Evolutionary conservation across 2,329 filamentous ascomycete genomes (phyloP).

Genomic region (Nothophaeocryptopus gaeumannii): DNA sequence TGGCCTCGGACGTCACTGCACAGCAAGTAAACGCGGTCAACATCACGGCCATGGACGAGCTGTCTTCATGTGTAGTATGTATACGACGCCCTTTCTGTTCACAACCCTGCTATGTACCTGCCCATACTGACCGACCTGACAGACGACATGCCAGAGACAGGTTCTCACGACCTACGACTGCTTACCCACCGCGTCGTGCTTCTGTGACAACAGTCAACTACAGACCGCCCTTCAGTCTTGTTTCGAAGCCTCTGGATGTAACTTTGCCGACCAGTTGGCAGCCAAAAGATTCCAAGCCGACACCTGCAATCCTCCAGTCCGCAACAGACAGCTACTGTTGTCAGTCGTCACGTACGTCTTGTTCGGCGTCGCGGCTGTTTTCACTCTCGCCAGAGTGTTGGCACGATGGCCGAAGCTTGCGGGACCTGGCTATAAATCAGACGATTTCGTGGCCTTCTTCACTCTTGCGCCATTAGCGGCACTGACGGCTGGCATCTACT

Average conservation of each 20-base stretch:
- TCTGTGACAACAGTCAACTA: conserved; percentile 12
- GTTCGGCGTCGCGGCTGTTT: conserved; percentile 11
- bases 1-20: too few species aligned
- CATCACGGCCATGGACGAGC: conserved; percentile 8
- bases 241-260: conserved; percentile 2
- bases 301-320: conserved; percentile 4
- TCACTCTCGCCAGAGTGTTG: conserved; percentile 2
- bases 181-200: conserved; percentile 11
- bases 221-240: conserved; percentile 7
- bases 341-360: conserved; percentile 9
- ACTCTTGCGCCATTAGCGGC: conserved; percentile 6
- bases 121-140: background rate
- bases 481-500: conserved; percentile 11
- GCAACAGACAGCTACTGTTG: conserved; percentile 6
- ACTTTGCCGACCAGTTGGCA: conserved; percentile 8
- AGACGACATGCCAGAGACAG: conserved; percentile 10
- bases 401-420: conserved; percentile 2
- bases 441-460: conserved; percentile 9
- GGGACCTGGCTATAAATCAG: conserved; percentile 5
- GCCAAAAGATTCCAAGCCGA: conserved; percentile 7
- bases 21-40: conserved; percentile 1
- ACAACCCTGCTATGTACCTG: background rate
- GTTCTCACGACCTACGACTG: conserved; percentile 10
- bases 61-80: conserved; percentile 18
- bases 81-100: background rate